These are phyloP conservation scores for Histomonas meleagridis DNA, from an alignment of 208 protist genomes.

Conservation along the genomic window DNA sequence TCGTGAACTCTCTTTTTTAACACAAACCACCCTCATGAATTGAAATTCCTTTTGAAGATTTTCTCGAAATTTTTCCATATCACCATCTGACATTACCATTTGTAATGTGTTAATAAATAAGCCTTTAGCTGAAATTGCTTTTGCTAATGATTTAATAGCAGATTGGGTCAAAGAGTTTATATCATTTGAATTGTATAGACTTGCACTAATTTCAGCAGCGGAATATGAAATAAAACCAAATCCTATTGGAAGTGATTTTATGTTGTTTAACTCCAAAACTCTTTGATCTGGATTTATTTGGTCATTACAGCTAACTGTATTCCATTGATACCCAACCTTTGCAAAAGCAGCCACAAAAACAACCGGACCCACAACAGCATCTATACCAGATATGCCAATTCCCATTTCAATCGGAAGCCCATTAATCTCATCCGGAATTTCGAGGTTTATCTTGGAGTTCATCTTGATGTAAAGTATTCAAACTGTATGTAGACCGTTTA, in stretches of 20 bases:
- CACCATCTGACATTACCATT: constrained; percentile 54
- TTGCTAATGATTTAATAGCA: constrained; percentile 39
- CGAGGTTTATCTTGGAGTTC: too few relatives aligned
- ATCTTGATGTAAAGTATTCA: too few relatives aligned
- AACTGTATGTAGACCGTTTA: too few relatives aligned
- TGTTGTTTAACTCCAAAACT: not conserved
- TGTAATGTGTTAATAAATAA: constrained; percentile 40
- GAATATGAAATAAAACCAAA: constrained; percentile 9
- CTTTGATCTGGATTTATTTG: constrained; percentile 39
- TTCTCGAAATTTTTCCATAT: constrained; percentile 41
- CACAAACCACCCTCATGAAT: constrained; percentile 33
- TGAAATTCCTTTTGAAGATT: constrained; percentile 37
- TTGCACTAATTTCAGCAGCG: constrained; percentile 43
- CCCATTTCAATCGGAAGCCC: constrained; percentile 42
- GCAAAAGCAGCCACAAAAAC: constrained; percentile 46
- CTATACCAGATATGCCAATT: constrained; percentile 60
- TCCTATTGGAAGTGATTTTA: not conserved
- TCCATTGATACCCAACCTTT: not conserved
- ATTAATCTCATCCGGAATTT: not conserved
- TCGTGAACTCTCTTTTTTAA: constrained; percentile 38
- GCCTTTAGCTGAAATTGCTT: constrained; percentile 38
- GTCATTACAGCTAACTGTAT: constrained; percentile 36
- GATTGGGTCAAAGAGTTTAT: constrained; percentile 45
- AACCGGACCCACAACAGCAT: constrained; percentile 54
- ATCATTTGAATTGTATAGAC: constrained; percentile 21